phyloP scores from a whole-genome alignment of 768 basidiomycete genomes.

The Boletus patriciae region DNA sequence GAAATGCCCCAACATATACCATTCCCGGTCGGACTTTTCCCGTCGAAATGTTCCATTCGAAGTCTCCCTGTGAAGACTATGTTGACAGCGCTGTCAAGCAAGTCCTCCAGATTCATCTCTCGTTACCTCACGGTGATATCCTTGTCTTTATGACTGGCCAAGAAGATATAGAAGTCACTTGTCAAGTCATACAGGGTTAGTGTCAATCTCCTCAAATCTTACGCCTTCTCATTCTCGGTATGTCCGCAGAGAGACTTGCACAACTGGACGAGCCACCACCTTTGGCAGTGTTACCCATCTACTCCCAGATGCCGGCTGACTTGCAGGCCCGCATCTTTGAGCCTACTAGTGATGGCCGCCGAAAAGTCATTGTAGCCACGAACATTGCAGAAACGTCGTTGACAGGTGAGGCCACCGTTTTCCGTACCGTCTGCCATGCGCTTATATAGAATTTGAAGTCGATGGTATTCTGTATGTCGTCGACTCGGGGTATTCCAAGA shows the following conservation, averaged over 20 bases:
- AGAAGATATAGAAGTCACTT: constrained; percentile 98
- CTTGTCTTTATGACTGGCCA: constrained; percentile 99
- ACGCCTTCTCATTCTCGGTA: background rate
- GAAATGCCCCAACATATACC: constrained; percentile 91
- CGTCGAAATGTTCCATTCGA: constrained; percentile 93
- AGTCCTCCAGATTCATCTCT: constrained; percentile 93
- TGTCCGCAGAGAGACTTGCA: constrained; percentile 71
- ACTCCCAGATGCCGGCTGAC: constrained; percentile 99
- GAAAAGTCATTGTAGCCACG: constrained; percentile 97
- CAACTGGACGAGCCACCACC: constrained; percentile 91
- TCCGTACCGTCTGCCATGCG: background rate
- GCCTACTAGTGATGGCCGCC: constrained; percentile 86
- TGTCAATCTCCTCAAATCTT: background rate
- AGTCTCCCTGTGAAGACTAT: constrained; percentile 98
- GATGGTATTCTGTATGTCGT: constrained; percentile 98
- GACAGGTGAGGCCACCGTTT: constrained; percentile 56
- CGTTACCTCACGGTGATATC: constrained; percentile 90
- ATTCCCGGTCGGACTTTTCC: constrained; percentile 96
- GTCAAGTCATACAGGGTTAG: constrained; percentile 87
- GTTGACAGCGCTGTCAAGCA: constrained; percentile 98
- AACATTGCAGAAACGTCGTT: constrained; percentile 99
- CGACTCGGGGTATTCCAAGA: constrained; percentile 94
- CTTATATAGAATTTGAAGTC: constrained; percentile 47
- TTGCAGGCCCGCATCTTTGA: constrained; percentile 98
- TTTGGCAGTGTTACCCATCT: constrained; percentile 92